These are phyloP conservation scores for Malus hybrid DNA, from an alignment of 331 rosid species.

Conservation along the genomic window DNA sequence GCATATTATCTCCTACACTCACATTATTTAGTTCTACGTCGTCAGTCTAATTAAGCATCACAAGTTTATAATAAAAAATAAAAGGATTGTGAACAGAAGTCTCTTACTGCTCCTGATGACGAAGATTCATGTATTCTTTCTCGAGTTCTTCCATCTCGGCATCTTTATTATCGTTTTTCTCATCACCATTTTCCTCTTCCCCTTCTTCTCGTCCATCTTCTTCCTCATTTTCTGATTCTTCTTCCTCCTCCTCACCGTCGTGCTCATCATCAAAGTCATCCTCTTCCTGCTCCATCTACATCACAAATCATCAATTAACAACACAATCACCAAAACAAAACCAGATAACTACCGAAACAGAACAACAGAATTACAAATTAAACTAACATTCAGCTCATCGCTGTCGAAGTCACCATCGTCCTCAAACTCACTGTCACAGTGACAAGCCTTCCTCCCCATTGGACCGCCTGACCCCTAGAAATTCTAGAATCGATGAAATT, in stretches of 20 bases:
- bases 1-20: not conserved
- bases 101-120: constrained; percentile 76
- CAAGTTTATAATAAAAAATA: not conserved
- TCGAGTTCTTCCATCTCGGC: constrained; percentile 76
- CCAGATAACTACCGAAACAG: not conserved
- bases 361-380: not conserved
- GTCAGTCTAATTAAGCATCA: not conserved
- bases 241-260: constrained; percentile 18
- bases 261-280: constrained; percentile 6
- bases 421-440: constrained; percentile 48
- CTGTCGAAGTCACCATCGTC: constrained; percentile 21
- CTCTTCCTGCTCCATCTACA: constrained; percentile 41
- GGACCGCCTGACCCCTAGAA: constrained; percentile 5
- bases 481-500: not conserved
- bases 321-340: not conserved
- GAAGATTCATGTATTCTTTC: constrained; percentile 60
- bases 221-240: not conserved
- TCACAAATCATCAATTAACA: constrained; percentile 16
- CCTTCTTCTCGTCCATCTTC: constrained; percentile 27
- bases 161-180: constrained; percentile 18
- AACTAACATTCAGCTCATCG: constrained; percentile 13
- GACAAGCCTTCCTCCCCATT: constrained; percentile 43
- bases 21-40: not conserved
- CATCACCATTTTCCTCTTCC: constrained; percentile 14
- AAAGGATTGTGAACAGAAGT: not conserved